Base-by-base conservation (phyloP, 306 rosid genomes). In the Quercus aquifolioides region DNA sequence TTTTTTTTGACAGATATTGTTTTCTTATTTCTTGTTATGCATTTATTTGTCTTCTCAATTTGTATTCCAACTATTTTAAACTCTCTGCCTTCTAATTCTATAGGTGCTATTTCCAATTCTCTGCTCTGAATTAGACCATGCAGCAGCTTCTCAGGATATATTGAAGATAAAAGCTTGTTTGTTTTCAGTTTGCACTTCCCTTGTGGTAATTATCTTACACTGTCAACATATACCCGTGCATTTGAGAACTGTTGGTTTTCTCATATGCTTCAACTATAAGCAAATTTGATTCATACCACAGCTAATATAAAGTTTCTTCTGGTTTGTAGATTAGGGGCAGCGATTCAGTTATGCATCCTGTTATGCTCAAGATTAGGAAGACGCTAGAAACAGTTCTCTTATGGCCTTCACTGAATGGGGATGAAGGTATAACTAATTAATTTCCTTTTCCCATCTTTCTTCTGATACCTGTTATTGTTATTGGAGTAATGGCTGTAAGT, bases 141-240 rank as follows among this genome's bases (percentile, higher is more conserved):
- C 90, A 58, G 81, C 85, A 59, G 81, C 73, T 74, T 83, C 89
- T 71, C 87, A 64, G 75, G 83, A 90, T 80, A 56, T 84, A 43
- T 78, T 78, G 76, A 78, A 84, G 88, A 85, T 92, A 80, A 92
- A 91, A 86, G 74, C 97, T 78, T 89, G 92, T 73, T 86, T 94
- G 81, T 91, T 91, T 84, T 87, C 97, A 73, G 76, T 90, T 67
- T 94, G 97, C 87, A 91, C 99, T 57, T 90, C 95, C 65, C 94
- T 92, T 54, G 84, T 79, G 99, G 97, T 92, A 91, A 91, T 26
- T 79, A 26, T 59, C 60, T 25, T 64, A 56, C 35, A 28, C 33
- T 8, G 6, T 76, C 68, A 76, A 19, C 52, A 13, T 51, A 57
- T 72, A 60, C 31, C 55, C 64, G 31, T 82, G 71, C 74, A 68